Conservation (phyloP, 1,139 yeast genomes). For the Taphrina sp. region DNA sequence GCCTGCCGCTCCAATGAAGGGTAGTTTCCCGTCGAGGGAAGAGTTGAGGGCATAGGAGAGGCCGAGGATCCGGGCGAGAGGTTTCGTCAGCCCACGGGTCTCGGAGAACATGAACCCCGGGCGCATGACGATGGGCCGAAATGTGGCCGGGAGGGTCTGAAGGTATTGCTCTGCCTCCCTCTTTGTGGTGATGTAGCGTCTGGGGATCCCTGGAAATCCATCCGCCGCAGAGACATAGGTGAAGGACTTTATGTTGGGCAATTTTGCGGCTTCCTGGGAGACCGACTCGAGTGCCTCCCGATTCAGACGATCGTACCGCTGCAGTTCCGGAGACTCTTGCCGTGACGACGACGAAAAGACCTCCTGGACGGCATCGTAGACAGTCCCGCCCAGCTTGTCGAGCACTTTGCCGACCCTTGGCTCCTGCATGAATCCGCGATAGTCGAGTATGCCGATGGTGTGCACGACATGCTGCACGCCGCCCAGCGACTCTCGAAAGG, state of each 20-base stretch:
- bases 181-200: conserved; percentile 33
- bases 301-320: conserved; percentile 18
- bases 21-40: conserved; percentile 7
- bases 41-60: conserved; percentile 28
- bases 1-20: conserved; percentile 32
- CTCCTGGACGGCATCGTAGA: conserved; percentile 6
- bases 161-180: conserved; percentile 33
- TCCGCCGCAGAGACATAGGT: conserved; percentile 36
- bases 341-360: not conserved
- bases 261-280: conserved; percentile 9
- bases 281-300: conserved; percentile 16
- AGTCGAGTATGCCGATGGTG: conserved; percentile 35
- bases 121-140: conserved; percentile 33
- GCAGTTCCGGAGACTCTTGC: not conserved
- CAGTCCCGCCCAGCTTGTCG: conserved; percentile 7
- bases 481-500: conserved; percentile 11
- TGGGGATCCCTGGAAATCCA: conserved; percentile 34
- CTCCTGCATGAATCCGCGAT: conserved; percentile 28
- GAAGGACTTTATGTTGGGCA: conserved; percentile 18
- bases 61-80: conserved; percentile 15
- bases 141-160: not conserved
- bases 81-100: conserved; percentile 2
- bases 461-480: conserved; percentile 27
- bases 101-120: conserved; percentile 32
- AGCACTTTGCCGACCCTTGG: not conserved